phyloP scores from a whole-genome alignment of 495 filamentous ascomycete genomes.

The Penicillium salamii region DNA sequence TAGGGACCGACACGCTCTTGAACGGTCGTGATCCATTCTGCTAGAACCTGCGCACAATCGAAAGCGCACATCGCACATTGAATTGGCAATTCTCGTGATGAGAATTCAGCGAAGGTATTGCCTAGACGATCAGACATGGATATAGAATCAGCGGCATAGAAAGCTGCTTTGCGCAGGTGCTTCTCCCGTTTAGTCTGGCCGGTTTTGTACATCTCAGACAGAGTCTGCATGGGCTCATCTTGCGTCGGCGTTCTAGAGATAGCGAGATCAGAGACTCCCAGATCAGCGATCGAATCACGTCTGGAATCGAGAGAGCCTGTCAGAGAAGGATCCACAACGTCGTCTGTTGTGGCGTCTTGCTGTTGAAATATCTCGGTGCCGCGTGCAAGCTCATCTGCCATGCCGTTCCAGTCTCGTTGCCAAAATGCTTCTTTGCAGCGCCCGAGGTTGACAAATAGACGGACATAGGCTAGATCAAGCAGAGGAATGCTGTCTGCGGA shows the following conservation, averaged over 20 bases:
- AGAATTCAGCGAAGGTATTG: slow-evolving; percentile 81
- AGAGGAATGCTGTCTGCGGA: slow-evolving; percentile 92
- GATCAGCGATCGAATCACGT: slow-evolving; percentile 38
- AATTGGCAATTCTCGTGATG: slow-evolving; percentile 84
- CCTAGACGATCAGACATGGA: slow-evolving; percentile 86
- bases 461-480: slow-evolving; percentile 91
- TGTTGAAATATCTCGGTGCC: slow-evolving; percentile 75
- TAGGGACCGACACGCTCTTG: slow-evolving; percentile 91
- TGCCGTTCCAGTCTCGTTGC: slow-evolving; percentile 88
- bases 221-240: slow-evolving; percentile 32
- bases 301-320: slow-evolving; percentile 22
- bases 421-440: slow-evolving; percentile 92
- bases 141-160: slow-evolving; percentile 90
- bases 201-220: slow-evolving; percentile 32
- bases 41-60: slow-evolving; percentile 94
- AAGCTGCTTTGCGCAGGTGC: slow-evolving; percentile 89
- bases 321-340: slow-evolving; percentile 34
- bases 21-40: slow-evolving; percentile 93
- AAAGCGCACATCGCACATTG: slow-evolving; percentile 92
- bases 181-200: slow-evolving; percentile 69
- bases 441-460: slow-evolving; percentile 89
- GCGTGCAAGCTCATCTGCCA: slow-evolving; percentile 85
- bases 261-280: slow-evolving; percentile 40
- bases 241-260: slow-evolving; percentile 44
- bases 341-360: slow-evolving; percentile 49